phyloP scores from a whole-genome alignment of 352 stramenopile genomes.

The Pythium angustatum region DNA sequence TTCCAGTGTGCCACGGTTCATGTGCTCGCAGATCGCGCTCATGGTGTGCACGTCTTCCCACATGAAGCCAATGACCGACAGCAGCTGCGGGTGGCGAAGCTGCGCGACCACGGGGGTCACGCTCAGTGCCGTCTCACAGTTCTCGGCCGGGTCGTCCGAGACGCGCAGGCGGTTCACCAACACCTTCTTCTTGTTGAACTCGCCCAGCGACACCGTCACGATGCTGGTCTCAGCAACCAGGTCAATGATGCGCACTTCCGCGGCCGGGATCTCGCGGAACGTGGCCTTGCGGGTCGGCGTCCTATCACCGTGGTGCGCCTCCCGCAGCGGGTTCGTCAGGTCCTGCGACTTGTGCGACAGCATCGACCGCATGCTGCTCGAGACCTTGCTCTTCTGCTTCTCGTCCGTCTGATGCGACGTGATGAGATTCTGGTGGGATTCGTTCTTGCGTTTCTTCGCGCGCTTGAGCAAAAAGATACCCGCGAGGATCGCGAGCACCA shows the following conservation, averaged over 20 bases:
- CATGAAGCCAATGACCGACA: constrained; percentile 60
- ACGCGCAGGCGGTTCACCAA: constrained; percentile 55
- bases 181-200: constrained; percentile 54
- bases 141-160: constrained; percentile 53
- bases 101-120: constrained; percentile 63
- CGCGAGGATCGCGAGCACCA: constrained; percentile 41
- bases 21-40: constrained; percentile 67
- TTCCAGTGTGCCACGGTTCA: constrained; percentile 71
- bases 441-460: constrained; percentile 50
- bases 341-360: constrained; percentile 42
- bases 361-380: constrained; percentile 34
- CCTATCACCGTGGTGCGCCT: constrained; percentile 9
- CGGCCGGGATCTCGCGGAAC: constrained; percentile 54
- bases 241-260: constrained; percentile 41
- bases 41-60: constrained; percentile 62
- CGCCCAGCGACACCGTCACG: constrained; percentile 45
- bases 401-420: too few species aligned
- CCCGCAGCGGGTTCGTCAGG: constrained; percentile 33
- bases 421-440: constrained; percentile 19
- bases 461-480: constrained; percentile 63
- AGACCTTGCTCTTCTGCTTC: constrained; percentile 42
- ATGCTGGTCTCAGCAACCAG: constrained; percentile 48
- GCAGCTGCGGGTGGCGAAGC: constrained; percentile 67
- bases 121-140: constrained; percentile 54
- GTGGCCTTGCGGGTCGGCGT: constrained; percentile 48